A percentile compares a stretch with the other conserved stretches of the same genome.
Evolutionary conservation across 345 rosid genomes (phyloP).

Genomic region (Hibiscus tridactylites): DNA sequence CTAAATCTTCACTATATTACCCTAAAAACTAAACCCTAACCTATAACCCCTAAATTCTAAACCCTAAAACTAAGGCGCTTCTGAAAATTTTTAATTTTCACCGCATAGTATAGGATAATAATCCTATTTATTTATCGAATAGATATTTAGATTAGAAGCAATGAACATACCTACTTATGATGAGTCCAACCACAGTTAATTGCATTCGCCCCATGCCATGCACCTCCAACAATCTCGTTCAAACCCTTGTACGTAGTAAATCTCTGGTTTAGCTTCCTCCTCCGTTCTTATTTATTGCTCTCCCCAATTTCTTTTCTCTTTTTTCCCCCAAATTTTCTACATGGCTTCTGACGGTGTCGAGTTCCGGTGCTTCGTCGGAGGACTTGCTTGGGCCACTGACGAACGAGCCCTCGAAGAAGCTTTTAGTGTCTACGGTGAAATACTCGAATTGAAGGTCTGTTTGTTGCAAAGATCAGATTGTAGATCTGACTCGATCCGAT

Average conservation of each 20-base stretch:
- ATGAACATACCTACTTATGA: too few relatives aligned
- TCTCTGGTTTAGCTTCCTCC: background rate
- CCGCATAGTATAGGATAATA: too few relatives aligned
- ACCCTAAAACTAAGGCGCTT: too few relatives aligned
- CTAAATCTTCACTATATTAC: too few relatives aligned
- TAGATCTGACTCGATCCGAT: too few relatives aligned
- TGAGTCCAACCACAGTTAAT: too few relatives aligned
- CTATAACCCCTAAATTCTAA: too few relatives aligned
- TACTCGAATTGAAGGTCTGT: background rate
- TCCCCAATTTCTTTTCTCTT: background rate
- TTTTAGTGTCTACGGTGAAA: background rate
- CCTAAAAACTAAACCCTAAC: too few relatives aligned
- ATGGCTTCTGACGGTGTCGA: background rate
- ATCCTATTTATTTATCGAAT: too few relatives aligned
- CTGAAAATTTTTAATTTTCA: too few relatives aligned
- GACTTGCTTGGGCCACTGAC: background rate
- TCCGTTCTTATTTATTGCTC: background rate
- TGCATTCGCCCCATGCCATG: background rate
- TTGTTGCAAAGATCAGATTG: background rate
- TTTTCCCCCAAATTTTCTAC: background rate
- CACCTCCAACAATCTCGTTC: background rate
- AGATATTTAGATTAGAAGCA: too few relatives aligned
- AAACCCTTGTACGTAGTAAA: background rate
- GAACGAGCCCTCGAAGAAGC: background rate
- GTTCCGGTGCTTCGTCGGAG: background rate